Percentiles rank a stretch among this genome's conserved stretches.
Evolutionary conservation across 306 rosid genomes (phyloP).

Genomic region (Datisca glomerata): DNA sequence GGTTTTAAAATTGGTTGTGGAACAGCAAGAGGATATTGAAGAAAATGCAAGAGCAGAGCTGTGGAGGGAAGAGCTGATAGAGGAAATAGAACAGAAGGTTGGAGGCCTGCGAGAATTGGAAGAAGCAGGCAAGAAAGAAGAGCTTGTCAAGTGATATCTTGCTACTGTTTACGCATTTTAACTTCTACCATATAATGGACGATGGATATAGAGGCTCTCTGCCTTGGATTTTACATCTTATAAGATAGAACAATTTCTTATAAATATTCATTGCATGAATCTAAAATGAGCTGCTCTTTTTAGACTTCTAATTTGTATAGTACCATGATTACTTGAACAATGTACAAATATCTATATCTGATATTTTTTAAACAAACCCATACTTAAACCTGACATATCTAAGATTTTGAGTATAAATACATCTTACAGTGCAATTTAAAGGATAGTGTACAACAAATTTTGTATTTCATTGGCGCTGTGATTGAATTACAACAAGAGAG

Average conservation of each 20-base stretch:
- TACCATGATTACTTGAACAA: too few relatives aligned
- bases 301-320: too few relatives aligned
- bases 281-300: neutral
- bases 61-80: constrained; percentile 77
- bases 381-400: neutral
- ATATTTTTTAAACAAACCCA: neutral
- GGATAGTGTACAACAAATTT: neutral
- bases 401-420: neutral
- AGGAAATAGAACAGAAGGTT: constrained; percentile 79
- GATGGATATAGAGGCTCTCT: neutral
- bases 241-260: too few relatives aligned
- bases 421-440: too few relatives aligned
- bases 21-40: constrained; percentile 80
- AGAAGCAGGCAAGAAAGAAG: constrained; percentile 58
- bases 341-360: too few relatives aligned
- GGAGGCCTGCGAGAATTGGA: constrained; percentile 72
- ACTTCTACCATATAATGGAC: neutral
- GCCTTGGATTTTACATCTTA: neutral
- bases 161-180: neutral
- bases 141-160: constrained; percentile 17
- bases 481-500: neutral
- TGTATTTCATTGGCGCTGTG: too few relatives aligned
- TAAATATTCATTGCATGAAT: neutral
- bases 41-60: constrained; percentile 65
- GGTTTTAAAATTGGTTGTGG: neutral